Percentiles rank a stretch among this genome's conserved stretches.
phyloP scores from a whole-genome alignment of 164 flowering plant species.

The Warburgia ugandensis region DNA sequence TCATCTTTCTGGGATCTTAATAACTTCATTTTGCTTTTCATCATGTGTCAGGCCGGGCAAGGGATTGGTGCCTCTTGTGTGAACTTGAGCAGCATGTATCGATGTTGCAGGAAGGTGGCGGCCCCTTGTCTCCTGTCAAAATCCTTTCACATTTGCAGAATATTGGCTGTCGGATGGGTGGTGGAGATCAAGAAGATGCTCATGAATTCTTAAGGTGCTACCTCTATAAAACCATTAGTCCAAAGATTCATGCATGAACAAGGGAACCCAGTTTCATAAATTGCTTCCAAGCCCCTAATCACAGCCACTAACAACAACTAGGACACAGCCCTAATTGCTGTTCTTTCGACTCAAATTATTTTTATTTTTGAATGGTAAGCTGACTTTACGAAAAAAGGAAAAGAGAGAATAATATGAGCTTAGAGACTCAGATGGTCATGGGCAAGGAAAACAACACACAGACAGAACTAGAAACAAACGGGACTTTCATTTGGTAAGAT shows the following conservation, averaged over 20 bases:
- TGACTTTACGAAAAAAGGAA: too few species aligned
- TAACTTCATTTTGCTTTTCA: background rate
- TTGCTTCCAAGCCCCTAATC: too few species aligned
- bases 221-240: too few species aligned
- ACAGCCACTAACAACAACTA: too few species aligned
- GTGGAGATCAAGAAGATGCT: constrained; percentile 94
- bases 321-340: too few species aligned
- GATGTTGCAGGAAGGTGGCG: constrained; percentile 49
- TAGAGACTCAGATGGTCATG: too few species aligned
- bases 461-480: too few species aligned
- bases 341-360: too few species aligned
- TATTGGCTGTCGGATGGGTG: constrained; percentile 61
- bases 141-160: constrained; percentile 56
- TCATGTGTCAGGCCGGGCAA: constrained; percentile 38
- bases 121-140: constrained; percentile 58
- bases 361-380: too few species aligned
- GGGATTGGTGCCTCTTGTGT: constrained; percentile 85
- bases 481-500: too few species aligned
- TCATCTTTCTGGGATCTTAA: background rate
- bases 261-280: background rate
- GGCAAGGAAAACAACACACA: too few species aligned
- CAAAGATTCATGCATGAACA: background rate
- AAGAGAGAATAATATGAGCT: too few species aligned
- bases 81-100: constrained; percentile 66
- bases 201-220: constrained; percentile 93